A percentile compares a stretch with the other conserved stretches of the same genome.
phyloP scores from a whole-genome alignment of 345 rosid genomes.

The Sonneratia caseolaris region DNA sequence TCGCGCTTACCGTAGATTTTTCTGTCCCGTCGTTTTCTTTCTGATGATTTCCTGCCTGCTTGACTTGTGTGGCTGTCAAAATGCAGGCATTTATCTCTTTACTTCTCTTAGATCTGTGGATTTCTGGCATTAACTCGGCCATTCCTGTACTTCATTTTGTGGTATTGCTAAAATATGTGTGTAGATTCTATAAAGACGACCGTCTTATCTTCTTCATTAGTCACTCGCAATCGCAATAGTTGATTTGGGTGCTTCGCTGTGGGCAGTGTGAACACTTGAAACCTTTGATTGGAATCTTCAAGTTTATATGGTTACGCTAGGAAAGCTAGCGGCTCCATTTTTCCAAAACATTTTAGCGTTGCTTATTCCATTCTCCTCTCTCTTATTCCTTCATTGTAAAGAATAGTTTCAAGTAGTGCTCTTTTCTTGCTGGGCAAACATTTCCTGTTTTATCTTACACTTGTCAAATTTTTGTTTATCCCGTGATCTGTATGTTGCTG shows the following conservation, averaged over 20 bases:
- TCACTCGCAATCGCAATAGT: not conserved
- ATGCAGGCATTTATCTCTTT: not conserved
- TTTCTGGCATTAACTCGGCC: not conserved
- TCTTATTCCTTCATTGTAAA: not conserved
- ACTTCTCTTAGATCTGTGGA: not conserved
- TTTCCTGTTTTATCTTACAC: not conserved
- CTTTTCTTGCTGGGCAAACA: not conserved
- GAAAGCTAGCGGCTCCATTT: not conserved
- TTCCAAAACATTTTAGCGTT: not conserved
- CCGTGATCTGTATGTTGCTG: not conserved
- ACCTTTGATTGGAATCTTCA: not conserved
- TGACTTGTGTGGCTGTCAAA: not conserved
- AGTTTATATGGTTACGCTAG: not conserved
- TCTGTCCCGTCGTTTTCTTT: not conserved
- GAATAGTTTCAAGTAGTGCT: not conserved
- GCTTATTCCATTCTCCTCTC: not conserved
- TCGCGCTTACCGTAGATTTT: not conserved
- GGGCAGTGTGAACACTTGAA: not conserved
- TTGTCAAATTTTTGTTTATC: not conserved
- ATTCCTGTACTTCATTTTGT: not conserved
- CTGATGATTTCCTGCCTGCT: not conserved
- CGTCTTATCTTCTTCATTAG: not conserved
- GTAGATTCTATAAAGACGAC: not conserved
- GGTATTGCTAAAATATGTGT: not conserved
- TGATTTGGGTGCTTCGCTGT: not conserved